Conservation (phyloP, 2,329 filamentous ascomycete species). For the Akanthomyces lecanii region DNA sequence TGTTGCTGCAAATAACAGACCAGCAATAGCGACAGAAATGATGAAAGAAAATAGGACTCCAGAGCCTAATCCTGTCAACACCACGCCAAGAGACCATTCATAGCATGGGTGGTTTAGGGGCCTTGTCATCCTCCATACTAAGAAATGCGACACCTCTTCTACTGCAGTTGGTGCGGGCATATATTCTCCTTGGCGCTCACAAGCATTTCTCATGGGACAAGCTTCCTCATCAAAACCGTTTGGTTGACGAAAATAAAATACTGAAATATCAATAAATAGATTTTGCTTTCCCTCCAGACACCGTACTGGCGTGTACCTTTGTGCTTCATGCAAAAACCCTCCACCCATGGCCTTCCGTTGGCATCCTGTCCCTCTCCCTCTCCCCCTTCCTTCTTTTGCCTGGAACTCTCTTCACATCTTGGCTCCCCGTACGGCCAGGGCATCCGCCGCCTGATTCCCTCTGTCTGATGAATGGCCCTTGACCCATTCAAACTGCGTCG, state of each 20-base stretch:
- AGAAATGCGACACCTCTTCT: neutral
- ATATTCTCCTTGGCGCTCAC: neutral
- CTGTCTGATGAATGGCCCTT: constrained; percentile 73
- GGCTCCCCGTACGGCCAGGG: constrained; percentile 58
- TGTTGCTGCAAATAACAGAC: too few relatives aligned
- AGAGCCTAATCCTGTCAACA: too few relatives aligned
- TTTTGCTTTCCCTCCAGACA: neutral
- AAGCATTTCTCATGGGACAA: neutral
- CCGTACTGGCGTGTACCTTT: neutral
- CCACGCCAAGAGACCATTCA: neutral
- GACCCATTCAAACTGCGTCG: constrained; percentile 78
- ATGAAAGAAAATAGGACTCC: too few relatives aligned
- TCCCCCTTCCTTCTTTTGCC: neutral
- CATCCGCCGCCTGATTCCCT: constrained; percentile 80
- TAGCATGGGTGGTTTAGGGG: neutral
- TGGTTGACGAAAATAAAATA: neutral
- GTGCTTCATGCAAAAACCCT: neutral
- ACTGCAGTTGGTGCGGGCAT: neutral
- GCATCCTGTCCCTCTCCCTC: neutral
- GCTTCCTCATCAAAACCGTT: neutral
- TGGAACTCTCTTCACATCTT: constrained; percentile 23
- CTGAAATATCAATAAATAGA: neutral
- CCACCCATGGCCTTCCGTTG: neutral
- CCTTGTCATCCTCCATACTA: neutral
- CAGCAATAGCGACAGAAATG: too few relatives aligned